Evolutionary conservation across 164 flowering plant genomes (phyloP), one percentile per base, ranked within the genome.

Genomic region (Kalanchoe fedtschenkoi): DNA sequence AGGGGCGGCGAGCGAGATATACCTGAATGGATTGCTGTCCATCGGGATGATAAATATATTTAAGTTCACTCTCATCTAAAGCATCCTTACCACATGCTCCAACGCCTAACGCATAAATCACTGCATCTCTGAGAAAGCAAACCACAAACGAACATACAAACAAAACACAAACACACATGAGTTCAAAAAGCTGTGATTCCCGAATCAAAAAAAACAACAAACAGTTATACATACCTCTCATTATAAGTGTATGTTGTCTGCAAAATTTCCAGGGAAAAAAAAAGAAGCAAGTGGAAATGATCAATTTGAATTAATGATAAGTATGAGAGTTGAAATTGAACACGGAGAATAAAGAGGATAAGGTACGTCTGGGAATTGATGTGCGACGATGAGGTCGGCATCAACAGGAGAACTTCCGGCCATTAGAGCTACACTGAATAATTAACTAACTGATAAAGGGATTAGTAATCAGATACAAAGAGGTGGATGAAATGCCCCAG

Each of bases 51-150:
- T 88, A 84, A 54, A 90, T 90, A 75, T 79, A 93, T 69, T 86
- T 93, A 61, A 93, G 87, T 75, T 93, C 97, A 54, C 81, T 78
- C 19, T 74, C 79, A 75, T 88, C 95, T 46, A 87, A 54, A 5
- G 97, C 89, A 70, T 88, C 76, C 34, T 69, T 58, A n/a, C 70
- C 74, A 62, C 98, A 93, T 13, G 92, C 96, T 67, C 98, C 98
- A 56, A 93, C 66, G 30, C 98, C 98, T 69, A 93, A 78, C 13
- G 98, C 97, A 77, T 89, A 89, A 13, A 88, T 58, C n/a, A 77
- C 88, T 21, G 69, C 96, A 77, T 93, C 98, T 77, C 96, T 92
- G 66, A 7, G 22, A 39, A 47, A 34, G 46, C 22, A 21, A 30
- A 6, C 24, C 29, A 9, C 39, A 10, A 19, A 4, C 37, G 32